Conservation (phyloP, 192 early-diverging fungal genomes). For the Rhizoclosmatium sp. region DNA sequence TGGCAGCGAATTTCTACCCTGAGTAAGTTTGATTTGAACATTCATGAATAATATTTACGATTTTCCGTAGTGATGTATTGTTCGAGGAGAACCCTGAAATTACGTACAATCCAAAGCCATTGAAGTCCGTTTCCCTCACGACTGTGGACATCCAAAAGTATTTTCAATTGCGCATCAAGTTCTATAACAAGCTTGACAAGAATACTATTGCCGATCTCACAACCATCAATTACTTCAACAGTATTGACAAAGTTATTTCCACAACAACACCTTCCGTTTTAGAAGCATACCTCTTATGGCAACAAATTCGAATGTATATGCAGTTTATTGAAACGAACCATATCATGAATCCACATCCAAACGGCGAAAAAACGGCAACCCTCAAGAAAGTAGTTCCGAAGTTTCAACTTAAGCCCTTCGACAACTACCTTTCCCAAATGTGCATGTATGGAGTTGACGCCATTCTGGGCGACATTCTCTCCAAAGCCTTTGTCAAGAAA, state of each 20-base stretch:
- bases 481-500: conserved; percentile 48
- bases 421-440: conserved; percentile 50
- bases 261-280: conserved; percentile 46
- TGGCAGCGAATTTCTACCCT: background rate
- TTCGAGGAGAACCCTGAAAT: background rate
- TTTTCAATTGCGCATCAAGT: background rate
- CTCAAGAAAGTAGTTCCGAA: conserved; percentile 40
- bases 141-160: background rate
- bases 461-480: conserved; percentile 15
- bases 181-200: background rate
- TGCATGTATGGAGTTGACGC: conserved; percentile 25
- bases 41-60: background rate
- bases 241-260: background rate
- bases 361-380: conserved; percentile 36
- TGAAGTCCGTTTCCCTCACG: background rate
- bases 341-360: conserved; percentile 45
- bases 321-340: conserved; percentile 48
- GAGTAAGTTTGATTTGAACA: background rate
- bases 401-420: conserved; percentile 49
- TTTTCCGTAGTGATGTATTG: background rate
- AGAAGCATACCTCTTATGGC: conserved; percentile 64
- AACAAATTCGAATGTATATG: conserved; percentile 46
- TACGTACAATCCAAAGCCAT: background rate
- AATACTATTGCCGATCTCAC: background rate
- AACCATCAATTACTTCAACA: background rate